Conservation (phyloP, 2,329 filamentous ascomycete species). For the Pyrenophora graminea region DNA sequence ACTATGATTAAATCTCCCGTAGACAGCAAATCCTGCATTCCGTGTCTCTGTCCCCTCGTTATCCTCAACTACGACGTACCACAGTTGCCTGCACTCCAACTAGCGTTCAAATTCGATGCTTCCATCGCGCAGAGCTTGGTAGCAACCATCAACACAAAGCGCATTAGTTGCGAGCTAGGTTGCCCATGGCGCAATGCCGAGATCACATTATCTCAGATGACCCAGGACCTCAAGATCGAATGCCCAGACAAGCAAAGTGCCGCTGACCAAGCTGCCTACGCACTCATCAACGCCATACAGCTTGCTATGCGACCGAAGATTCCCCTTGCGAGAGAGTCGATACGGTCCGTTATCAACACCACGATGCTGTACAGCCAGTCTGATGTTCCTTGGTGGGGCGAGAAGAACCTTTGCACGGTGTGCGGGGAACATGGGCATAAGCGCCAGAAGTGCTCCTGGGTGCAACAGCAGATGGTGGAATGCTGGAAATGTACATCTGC, state of each 20-base stretch:
- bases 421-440: neutral
- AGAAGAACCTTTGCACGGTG: neutral
- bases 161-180: neutral
- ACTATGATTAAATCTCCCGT: neutral
- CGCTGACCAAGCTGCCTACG: neutral
- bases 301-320: conserved; percentile 5
- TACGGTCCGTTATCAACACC: conserved; percentile 2
- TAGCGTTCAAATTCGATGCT: neutral
- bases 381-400: neutral
- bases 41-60: neutral
- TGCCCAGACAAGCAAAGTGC: neutral
- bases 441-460: neutral
- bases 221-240: neutral
- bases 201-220: neutral
- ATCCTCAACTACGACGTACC: neutral
- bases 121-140: neutral
- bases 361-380: conserved; percentile 2
- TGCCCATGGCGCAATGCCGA: neutral
- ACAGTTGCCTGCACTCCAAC: neutral
- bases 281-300: conserved; percentile 1
- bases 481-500: neutral
- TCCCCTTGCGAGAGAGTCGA: neutral
- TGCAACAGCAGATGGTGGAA: neutral
- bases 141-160: neutral
- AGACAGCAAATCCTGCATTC: neutral